Percentiles rank a stretch among this genome's conserved stretches.
Conservation (phyloP, 768 basidiomycete species). For the Suillus hirtellus region DNA sequence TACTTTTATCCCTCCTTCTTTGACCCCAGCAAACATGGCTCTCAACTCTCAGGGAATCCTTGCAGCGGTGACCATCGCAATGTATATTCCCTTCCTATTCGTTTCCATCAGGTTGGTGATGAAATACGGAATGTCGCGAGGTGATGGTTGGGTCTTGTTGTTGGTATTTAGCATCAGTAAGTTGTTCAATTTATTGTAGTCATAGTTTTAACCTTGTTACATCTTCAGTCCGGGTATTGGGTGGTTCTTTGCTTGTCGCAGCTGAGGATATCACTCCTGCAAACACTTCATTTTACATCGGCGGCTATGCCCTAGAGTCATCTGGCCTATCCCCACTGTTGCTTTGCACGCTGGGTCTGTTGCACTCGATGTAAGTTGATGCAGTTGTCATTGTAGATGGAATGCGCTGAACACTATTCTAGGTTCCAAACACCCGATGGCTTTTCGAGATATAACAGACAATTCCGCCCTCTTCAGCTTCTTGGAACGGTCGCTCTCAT, state of each 20-base stretch:
- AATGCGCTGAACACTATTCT: conserved; percentile 10
- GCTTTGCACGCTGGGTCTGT: conserved; percentile 37
- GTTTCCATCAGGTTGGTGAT: conserved; percentile 46
- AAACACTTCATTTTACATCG: conserved; percentile 48
- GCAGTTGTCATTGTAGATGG: background rate
- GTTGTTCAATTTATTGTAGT: conserved; percentile 20
- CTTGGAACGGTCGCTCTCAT: conserved; percentile 29
- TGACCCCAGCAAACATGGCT: conserved; percentile 25
- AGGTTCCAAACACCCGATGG: conserved; percentile 33
- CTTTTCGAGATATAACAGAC: conserved; percentile 8
- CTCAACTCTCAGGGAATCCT: conserved; percentile 49
- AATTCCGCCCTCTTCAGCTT: conserved; percentile 32
- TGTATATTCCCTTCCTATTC: conserved; percentile 57
- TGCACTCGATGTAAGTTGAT: conserved; percentile 36
- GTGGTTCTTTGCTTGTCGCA: conserved; percentile 58
- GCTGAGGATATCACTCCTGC: conserved; percentile 43
- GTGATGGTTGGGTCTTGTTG: conserved; percentile 71
- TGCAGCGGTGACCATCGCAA: conserved; percentile 57
- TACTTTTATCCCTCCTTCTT: conserved; percentile 5
- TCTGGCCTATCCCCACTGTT: conserved; percentile 42
- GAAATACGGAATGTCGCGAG: conserved; percentile 56
- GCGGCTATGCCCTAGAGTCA: conserved; percentile 47
- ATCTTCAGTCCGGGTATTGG: conserved; percentile 53
- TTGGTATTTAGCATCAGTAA: conserved; percentile 57
- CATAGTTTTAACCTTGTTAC: conserved; percentile 11